Evolutionary conservation across 1,284 basidiomycete species (phyloP).

Genomic region (Pterulicium gracile): DNA sequence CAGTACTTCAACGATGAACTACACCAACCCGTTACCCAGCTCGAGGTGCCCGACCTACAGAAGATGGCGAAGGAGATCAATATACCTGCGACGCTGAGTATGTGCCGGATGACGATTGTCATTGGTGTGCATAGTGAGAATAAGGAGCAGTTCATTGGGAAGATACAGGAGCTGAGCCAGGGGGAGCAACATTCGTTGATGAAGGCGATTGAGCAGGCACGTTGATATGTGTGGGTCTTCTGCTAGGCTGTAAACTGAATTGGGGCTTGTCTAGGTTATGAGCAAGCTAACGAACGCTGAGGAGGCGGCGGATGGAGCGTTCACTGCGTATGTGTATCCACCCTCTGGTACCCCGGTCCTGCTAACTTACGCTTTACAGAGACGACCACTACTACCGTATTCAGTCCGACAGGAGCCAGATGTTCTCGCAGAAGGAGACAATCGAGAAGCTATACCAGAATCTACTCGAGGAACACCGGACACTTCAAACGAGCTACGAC

Average conservation of each 20-base stretch:
- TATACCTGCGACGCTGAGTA: slow-evolving; percentile 52
- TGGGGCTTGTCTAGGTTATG: slow-evolving; percentile 46
- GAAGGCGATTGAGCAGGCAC: slow-evolving; percentile 78
- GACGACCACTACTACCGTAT: slow-evolving; percentile 81
- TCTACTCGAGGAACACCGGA: slow-evolving; percentile 69
- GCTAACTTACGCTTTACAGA: slow-evolving; percentile 25
- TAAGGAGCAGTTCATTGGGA: slow-evolving; percentile 75
- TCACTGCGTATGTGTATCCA: slow-evolving; percentile 52
- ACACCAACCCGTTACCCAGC: slow-evolving; percentile 57
- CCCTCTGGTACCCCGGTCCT: slow-evolving; percentile 6
- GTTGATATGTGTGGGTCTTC: slow-evolving; percentile 35
- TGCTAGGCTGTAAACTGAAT: slow-evolving; percentile 1
- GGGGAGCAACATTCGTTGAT: slow-evolving; percentile 75
- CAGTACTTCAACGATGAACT: slow-evolving; percentile 79
- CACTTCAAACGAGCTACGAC: slow-evolving; percentile 60
- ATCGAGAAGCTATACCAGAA: slow-evolving; percentile 68
- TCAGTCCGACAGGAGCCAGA: slow-evolving; percentile 67
- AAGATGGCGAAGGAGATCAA: slow-evolving; percentile 70
- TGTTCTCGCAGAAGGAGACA: slow-evolving; percentile 69
- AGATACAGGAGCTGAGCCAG: slow-evolving; percentile 73
- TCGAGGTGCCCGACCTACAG: slow-evolving; percentile 76
- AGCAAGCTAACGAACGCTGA: slow-evolving; percentile 43
- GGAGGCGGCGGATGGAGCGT: slow-evolving; percentile 39
- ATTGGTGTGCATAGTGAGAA: slow-evolving; percentile 87
- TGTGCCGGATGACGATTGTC: slow-evolving; percentile 82